Evolutionary conservation across 768 basidiomycete genomes (phyloP), one percentile per base, ranked within the genome.

Genomic region (Megacollybia marginata): DNA sequence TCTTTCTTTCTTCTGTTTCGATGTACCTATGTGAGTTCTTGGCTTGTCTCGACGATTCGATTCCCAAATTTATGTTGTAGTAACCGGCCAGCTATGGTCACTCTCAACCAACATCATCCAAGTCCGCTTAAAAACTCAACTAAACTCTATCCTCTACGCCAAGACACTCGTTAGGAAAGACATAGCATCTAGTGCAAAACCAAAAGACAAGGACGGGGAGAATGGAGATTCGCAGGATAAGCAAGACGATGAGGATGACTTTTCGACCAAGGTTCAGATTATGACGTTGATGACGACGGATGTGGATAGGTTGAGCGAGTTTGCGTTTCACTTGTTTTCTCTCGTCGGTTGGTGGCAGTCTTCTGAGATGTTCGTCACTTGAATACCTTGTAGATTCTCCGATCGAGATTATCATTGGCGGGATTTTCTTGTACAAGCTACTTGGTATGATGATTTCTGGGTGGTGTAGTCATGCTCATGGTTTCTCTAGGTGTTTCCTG

Each of bases 231-330:
- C 13, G 13, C 13, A 40, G 38, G 56, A 50, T 59, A 40, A 44
- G 48, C 57, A 51, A 28, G 53, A 53, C 50, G 55, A 55, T 18
- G 79, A 82, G 49, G 75, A 78, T 19, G 79, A 81, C 44, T 80
- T 83, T 54, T 80, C 79, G 9, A 80, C 76, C 60, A 83, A 83
- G 59, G 78, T 80, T 6, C 80, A 95, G 67, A 83, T 96, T 57
- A 93, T 95, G 92, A 94, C 89, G 2, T 76, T 95, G 28, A 93
- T 95, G 88, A 94, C 92, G 6, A 92, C 91, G 5, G 92, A 96
- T 56, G 90, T 93, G 28, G 91, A 94, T 62, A 78, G 92, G 48
- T 84, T 94, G 53, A 82, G 85, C 62, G 89, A 94, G 46, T 89
- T 94, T 59, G 68, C 82, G 1, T 88, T 82, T 81, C 85, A 91